Base-by-base conservation (phyloP, 176 grass and related monocot species). In the Aegilops sharonensis region DNA sequence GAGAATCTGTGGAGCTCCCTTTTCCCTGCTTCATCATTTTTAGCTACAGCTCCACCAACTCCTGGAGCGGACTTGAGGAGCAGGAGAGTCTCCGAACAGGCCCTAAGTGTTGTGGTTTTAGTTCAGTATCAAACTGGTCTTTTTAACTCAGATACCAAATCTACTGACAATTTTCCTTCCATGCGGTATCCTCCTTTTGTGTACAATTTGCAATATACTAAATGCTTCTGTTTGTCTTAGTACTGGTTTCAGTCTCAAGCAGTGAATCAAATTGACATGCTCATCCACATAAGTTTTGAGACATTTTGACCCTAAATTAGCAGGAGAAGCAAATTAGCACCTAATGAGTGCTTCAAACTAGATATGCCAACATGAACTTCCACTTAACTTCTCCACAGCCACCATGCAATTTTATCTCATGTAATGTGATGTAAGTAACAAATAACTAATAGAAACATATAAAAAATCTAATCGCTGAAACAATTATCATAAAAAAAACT, bases 401-500 rank as follows among this genome's bases (percentile, higher is more conserved):
- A 75, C 1, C 24, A 45, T 5, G 56, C 11, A 67, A 12, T 35
- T 81, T 59, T 68, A 10, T 76, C 32, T 57, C 34, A 4, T 23
- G 11, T 14, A 56, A 48, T 48, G 45, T 48, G 45, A 62, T 20
- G 5, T 4, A 72, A 30, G 54, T 32, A 79, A 75, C 25, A 27
- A 31, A 59, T 25, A 70, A 70, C 45, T 56, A 70, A 25, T 37
- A 84, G 59, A 64, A 64, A 32, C 35, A 75, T 21, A 25, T 36
- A 30, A 78, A 23, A 82, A 54, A 82, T 43, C 3, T 15, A 37
- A n/a, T 35, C 15, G 21, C 68, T 43, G 75, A 4, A 60, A 77
- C 3, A 11, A 68, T 39, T 54, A 88, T 70, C 59, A 77, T 42
- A 42, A 61, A 29, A 75, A 84, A 83, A 81, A 80, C 89, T 88